A percentile compares a stretch with the other conserved stretches of the same genome.
Conservation (phyloP, 2,329 filamentous ascomycete species). For the Lachnellula arida region DNA sequence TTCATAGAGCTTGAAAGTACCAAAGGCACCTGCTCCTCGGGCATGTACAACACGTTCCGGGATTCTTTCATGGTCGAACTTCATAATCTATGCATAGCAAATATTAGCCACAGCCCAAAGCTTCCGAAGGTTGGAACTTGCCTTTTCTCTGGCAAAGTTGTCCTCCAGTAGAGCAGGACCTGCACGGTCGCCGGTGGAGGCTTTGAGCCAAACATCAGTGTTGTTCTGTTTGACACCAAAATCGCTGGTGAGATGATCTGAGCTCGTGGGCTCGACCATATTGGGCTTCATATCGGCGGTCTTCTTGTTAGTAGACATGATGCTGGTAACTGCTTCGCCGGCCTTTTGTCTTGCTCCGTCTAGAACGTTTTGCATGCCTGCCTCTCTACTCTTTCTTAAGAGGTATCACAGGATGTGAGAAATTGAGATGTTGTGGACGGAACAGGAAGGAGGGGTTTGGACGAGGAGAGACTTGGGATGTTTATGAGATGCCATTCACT, state of each 20-base stretch:
- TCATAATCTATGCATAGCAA: slow-evolving; percentile 50
- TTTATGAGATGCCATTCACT: no score
- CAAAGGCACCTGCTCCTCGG: slow-evolving; percentile 59
- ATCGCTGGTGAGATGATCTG: slow-evolving; percentile 66
- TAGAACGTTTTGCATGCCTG: neutral
- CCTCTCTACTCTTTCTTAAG: neutral
- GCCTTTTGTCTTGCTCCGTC: slow-evolving; percentile 17
- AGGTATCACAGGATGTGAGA: neutral
- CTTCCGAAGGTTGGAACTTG: slow-evolving; percentile 30
- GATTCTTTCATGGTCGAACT: slow-evolving; percentile 72
- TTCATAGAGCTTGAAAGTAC: slow-evolving; percentile 62
- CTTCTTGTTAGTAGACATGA: slow-evolving; percentile 27
- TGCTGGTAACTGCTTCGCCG: slow-evolving; percentile 18
- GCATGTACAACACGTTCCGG: slow-evolving; percentile 64
- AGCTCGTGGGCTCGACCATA: slow-evolving; percentile 53
- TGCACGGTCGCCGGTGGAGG: slow-evolving; percentile 55
- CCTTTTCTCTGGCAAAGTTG: slow-evolving; percentile 67
- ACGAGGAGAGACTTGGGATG: no score
- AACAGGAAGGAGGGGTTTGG: no score
- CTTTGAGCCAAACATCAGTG: slow-evolving; percentile 73
- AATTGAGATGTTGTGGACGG: neutral
- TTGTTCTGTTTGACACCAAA: slow-evolving; percentile 69
- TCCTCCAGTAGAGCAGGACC: slow-evolving; percentile 71
- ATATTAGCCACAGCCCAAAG: neutral
- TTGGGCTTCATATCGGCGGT: slow-evolving; percentile 31